Evolutionary conservation across 2,329 filamentous ascomycete genomes (phyloP).

Genomic region (Penicillium italicum): DNA sequence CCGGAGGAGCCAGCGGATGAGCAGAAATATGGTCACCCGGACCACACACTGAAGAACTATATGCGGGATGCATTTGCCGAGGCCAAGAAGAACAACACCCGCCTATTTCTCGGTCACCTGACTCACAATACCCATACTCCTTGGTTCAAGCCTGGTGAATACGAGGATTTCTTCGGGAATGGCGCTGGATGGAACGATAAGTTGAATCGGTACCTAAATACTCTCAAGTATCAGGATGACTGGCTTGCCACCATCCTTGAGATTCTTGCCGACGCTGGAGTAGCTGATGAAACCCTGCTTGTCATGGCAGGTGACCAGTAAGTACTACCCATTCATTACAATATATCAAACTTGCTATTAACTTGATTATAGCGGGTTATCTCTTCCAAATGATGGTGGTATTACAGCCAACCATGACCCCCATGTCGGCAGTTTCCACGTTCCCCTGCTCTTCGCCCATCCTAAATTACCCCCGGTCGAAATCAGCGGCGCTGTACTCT

Average conservation of each 20-base stretch:
- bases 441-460: slow-evolving; percentile 27
- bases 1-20: slow-evolving; percentile 20
- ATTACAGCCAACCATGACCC: slow-evolving; percentile 29
- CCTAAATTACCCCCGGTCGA: slow-evolving; percentile 23
- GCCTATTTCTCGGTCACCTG: slow-evolving; percentile 30
- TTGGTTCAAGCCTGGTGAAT: slow-evolving; percentile 24
- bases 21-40: slow-evolving; percentile 25
- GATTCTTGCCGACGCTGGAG: slow-evolving; percentile 25
- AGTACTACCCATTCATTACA: not conserved
- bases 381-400: slow-evolving; percentile 27
- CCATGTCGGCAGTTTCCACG: slow-evolving; percentile 26
- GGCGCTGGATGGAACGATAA: slow-evolving; percentile 14
- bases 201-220: slow-evolving; percentile 30
- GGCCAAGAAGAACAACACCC: slow-evolving; percentile 25
- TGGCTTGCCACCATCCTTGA: slow-evolving; percentile 29
- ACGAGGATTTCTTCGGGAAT: slow-evolving; percentile 19
- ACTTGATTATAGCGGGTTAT: slow-evolving; percentile 18
- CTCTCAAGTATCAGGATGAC: slow-evolving; percentile 25
- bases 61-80: slow-evolving; percentile 26
- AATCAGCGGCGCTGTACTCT: slow-evolving; percentile 21
- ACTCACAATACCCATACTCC: slow-evolving; percentile 30
- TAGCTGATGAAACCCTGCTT: slow-evolving; percentile 30
- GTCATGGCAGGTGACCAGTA: slow-evolving; percentile 31
- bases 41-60: slow-evolving; percentile 23
- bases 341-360: not conserved